A percentile compares a stretch with the other conserved stretches of the same genome.
These are phyloP conservation scores for Brettanomyces bruxellensis DNA, from an alignment of 805 yeast genomes.

Conservation along the genomic window DNA sequence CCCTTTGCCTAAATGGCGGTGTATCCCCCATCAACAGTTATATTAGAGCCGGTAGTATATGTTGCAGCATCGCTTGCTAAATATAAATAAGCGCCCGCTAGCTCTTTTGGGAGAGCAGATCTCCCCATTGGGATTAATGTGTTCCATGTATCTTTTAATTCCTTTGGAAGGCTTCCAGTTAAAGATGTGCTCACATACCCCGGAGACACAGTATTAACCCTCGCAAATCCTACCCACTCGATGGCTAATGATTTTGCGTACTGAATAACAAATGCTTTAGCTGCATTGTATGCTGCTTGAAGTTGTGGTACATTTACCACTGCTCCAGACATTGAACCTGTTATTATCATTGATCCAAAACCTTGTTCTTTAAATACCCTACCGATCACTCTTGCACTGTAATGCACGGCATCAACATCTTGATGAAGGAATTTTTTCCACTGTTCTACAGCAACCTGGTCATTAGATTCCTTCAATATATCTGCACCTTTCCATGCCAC, in stretches of 20 bases:
- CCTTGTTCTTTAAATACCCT: slow-evolving; percentile 38
- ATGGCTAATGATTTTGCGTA: slow-evolving; percentile 39
- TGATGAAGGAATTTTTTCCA: slow-evolving; percentile 39
- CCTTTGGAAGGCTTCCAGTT: slow-evolving; percentile 22
- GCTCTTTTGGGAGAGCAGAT: slow-evolving; percentile 41
- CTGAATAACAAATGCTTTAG: slow-evolving; percentile 43
- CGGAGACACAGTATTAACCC: slow-evolving; percentile 44
- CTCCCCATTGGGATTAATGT: slow-evolving; percentile 37
- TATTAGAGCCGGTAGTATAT: slow-evolving; percentile 72
- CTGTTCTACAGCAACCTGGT: slow-evolving; percentile 10
- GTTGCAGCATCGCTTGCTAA: slow-evolving; percentile 42
- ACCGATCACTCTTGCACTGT: slow-evolving; percentile 44
- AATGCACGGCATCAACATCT: slow-evolving; percentile 42
- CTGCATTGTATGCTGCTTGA: slow-evolving; percentile 42
- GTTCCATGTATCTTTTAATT: slow-evolving; percentile 22
- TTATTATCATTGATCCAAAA: slow-evolving; percentile 40
- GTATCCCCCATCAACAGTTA: slow-evolving; percentile 76
- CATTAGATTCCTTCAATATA: slow-evolving; percentile 24
- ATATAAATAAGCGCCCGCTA: slow-evolving; percentile 44
- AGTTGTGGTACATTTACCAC: slow-evolving; percentile 46
- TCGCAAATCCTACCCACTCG: slow-evolving; percentile 40
- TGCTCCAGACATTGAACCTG: slow-evolving; percentile 49
- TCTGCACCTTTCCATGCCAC: slow-evolving; percentile 28
- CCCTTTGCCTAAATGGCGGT: slow-evolving; percentile 29
- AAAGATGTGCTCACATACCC: slow-evolving; percentile 45